Evolutionary conservation across 192 early-diverging fungal genomes (phyloP), one percentile per base, ranked within the genome.

Genomic region (Ramicandelaber brevisporus): DNA sequence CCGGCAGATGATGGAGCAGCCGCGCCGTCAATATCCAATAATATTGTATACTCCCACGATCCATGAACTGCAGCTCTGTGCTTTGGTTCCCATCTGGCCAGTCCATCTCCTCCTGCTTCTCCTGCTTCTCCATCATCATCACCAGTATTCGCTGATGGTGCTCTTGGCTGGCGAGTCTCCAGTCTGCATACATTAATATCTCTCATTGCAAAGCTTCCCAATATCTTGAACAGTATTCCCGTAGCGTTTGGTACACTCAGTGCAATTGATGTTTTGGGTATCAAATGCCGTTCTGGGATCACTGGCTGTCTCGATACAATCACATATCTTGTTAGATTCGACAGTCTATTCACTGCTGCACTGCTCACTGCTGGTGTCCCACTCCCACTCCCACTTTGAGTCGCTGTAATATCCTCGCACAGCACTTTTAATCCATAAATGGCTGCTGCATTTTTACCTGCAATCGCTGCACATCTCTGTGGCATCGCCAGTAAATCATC

Each of bases 141-240:
- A n/a, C n/a, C n/a, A n/a, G n/a, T n/a, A n/a, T n/a, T n/a, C n/a
- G n/a, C n/a, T n/a, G n/a, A n/a, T n/a, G n/a, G n/a, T n/a, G n/a
- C n/a, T n/a, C n/a, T n/a, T n/a, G n/a, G n/a, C n/a, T n/a, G 34
- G 1, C 34, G 26, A 10, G 34, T 28, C 26, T 36, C 34, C 5
- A 36, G 17, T 16, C 29, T 36, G 14, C 26, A 27, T 11, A 36
- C 34, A 20, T 36, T 36, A 11, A 36, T 17, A 20, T 36, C 34
- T 18, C 34, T 25, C 25, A 36, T n/a, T 1, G 34, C 34, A 36
- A 36, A 36, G 4, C 34, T 28, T 7, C 14, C 8, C 26, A 36
- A 27, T 6, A 24, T 27, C 25, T 36, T 36, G 18, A 27, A 36
- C 14, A 36, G 26, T 6, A 27, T 17, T 11, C 34, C 34, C 5